A percentile compares a stretch with the other conserved stretches of the same genome.
Evolutionary conservation across 306 rosid species (phyloP).

Genomic region (Quercus rubra): DNA sequence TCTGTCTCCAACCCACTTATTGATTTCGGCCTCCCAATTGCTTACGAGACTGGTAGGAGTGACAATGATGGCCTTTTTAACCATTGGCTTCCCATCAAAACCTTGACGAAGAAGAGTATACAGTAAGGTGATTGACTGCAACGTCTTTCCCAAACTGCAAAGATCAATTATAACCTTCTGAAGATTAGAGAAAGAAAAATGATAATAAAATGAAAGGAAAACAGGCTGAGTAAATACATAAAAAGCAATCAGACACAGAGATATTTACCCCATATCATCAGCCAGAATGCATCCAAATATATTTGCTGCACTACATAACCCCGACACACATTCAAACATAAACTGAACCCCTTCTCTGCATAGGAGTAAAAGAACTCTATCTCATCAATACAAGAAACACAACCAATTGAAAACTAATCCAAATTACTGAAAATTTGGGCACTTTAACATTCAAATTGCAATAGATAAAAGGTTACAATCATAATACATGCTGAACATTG

Average conservation of each 20-base stretch:
- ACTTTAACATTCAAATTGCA: background rate
- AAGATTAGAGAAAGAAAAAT: background rate
- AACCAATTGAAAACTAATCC: background rate
- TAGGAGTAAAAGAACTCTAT: slow-evolving; percentile 8
- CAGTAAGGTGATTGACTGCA: slow-evolving; percentile 91
- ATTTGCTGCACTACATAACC: slow-evolving; percentile 49
- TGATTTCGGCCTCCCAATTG: slow-evolving; percentile 97
- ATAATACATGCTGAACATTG: background rate
- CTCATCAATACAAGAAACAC: slow-evolving; percentile 8
- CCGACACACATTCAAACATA: slow-evolving; percentile 92
- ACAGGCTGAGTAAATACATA: background rate
- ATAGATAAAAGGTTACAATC: background rate
- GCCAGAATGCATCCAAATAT: slow-evolving; percentile 93
- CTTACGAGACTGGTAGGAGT: slow-evolving; percentile 99
- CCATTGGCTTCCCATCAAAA: slow-evolving; percentile 78
- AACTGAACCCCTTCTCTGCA: slow-evolving; percentile 98
- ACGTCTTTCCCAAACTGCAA: slow-evolving; percentile 92
- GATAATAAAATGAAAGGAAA: background rate
- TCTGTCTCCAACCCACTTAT: slow-evolving; percentile 91
- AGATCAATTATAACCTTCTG: slow-evolving; percentile 12
- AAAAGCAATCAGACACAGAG: slow-evolving; percentile 14
- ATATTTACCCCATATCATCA: slow-evolving; percentile 89
- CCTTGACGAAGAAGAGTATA: slow-evolving; percentile 93
- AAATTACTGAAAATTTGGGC: background rate
- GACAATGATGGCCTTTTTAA: slow-evolving; percentile 81